Percentiles rank a stretch among this genome's conserved stretches.
These are phyloP conservation scores for Trypanosoma lewisi DNA, from an alignment of 208 protist species.

Conservation along the genomic window DNA sequence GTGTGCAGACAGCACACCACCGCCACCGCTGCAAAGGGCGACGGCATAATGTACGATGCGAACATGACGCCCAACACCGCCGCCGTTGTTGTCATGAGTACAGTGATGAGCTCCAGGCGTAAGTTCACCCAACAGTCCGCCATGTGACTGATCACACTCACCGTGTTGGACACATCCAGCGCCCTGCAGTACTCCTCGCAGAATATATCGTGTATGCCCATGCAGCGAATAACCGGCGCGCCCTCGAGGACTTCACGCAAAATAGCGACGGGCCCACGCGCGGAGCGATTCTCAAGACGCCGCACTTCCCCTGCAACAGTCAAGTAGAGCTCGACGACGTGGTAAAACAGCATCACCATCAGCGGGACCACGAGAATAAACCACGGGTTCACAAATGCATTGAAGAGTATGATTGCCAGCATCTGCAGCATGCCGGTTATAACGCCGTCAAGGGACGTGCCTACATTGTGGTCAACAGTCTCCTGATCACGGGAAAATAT, in stretches of 20 bases:
- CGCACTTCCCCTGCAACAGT: constrained; percentile 52
- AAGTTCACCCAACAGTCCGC: constrained; percentile 60
- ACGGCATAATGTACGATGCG: constrained; percentile 28
- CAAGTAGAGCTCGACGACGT: constrained; percentile 46
- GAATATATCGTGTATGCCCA: constrained; percentile 52
- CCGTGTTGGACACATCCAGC: constrained; percentile 62
- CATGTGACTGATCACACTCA: constrained; percentile 50
- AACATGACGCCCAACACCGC: constrained; percentile 64
- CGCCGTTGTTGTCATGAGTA: constrained; percentile 37
- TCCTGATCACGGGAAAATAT: constrained; percentile 71
- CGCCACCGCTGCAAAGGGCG: constrained; percentile 63
- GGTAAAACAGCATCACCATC: constrained; percentile 37
- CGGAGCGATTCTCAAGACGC: constrained; percentile 48
- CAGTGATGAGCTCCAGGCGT: constrained; percentile 43
- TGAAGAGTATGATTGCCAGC: constrained; percentile 42
- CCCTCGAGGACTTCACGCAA: constrained; percentile 57
- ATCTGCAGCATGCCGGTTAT: constrained; percentile 43
- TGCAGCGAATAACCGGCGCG: constrained; percentile 49
- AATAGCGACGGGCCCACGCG: constrained; percentile 43
- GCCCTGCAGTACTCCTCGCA: constrained; percentile 70
- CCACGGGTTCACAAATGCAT: constrained; percentile 45
- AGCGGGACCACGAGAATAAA: constrained; percentile 63
- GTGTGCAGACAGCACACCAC: constrained; percentile 62
- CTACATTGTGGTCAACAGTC: constrained; percentile 54
- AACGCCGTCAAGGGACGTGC: constrained; percentile 39